Evolutionary conservation across 2,329 filamentous ascomycete genomes (phyloP), one percentile per base, ranked within the genome.

Genomic region (Pestalotiopsis sp.): DNA sequence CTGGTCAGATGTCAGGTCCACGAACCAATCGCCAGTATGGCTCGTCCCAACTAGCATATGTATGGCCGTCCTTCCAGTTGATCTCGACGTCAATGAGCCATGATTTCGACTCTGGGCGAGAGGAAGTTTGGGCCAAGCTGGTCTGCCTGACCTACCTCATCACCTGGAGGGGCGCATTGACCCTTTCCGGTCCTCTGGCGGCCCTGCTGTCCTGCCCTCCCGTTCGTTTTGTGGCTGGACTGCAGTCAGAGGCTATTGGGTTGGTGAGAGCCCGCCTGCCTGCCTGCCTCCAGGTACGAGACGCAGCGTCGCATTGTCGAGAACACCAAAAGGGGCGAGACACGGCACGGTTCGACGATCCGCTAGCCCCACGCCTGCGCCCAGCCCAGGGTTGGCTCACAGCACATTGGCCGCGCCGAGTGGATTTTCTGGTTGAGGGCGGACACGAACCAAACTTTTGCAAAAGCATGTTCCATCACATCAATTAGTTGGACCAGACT

Each of bases 11-110:
- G 69, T 70, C 61, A 70, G 68, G 70, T 72, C 74, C 75, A 75
- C 71, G 68, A 75, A 74, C 72, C 72, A 75, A 74, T 72, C 39
- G 70, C 68, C 61, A 39, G 58, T 63, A 68, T 61, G 38, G 59
- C 56, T 52, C 65, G 63, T 49, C 31, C 59, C 69, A 71, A 70
- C 70, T 66, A 38, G 67, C 70, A 70, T 73, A 72, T 73, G 71
- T 74, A 75, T 45, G 60, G 63, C 63, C 63, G 49, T 45, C 49
- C 49, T 57, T 56, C 41, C 63, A 65, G 63, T 25, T 65, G 45
- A 56, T 38, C 31, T 65, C 23, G 52, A 57, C n/a, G 31, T 56
- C 41, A 57, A 65, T 57, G 63, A 65, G 39, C 62, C n/a, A 52
- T 64, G 20, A 36, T 41, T 49, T 65, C 41, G 57, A 65, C 49